Evolutionary conservation across 176 grass and related monocot species (phyloP).

Genomic region (Phyllostachys edulis): DNA sequence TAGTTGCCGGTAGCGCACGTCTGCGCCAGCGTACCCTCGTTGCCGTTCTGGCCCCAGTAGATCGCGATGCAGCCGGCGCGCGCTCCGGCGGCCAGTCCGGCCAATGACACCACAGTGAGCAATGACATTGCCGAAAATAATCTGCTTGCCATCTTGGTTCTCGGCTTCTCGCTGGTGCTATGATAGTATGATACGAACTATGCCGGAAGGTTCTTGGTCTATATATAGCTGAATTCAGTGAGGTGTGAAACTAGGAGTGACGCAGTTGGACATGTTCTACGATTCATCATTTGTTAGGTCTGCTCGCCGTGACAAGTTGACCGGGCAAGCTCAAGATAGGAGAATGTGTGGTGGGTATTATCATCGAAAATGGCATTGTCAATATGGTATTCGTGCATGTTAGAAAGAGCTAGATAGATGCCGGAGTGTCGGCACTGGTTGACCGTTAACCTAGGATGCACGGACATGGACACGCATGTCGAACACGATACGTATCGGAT

Average conservation of each 20-base stretch:
- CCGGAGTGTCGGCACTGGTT: constrained; percentile 28
- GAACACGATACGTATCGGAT: too few relatives aligned
- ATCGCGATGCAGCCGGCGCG: constrained; percentile 56
- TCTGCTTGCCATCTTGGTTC: constrained; percentile 12
- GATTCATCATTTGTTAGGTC: background rate
- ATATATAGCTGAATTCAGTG: constrained; percentile 32
- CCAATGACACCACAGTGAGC: background rate
- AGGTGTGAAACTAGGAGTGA: background rate
- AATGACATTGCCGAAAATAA: background rate
- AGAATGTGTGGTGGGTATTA: constrained; percentile 17
- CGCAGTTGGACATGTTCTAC: constrained; percentile 1
- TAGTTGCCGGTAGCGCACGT: constrained; percentile 56
- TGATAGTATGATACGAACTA: background rate
- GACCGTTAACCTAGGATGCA: constrained; percentile 39
- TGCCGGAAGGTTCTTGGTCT: background rate
- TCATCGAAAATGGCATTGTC: constrained; percentile 5
- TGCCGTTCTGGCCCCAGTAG: constrained; percentile 78
- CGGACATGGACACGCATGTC: too few relatives aligned
- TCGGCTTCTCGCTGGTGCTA: background rate
- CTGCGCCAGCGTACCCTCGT: constrained; percentile 51
- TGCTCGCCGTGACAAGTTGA: constrained; percentile 25
- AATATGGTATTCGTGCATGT: constrained; percentile 13
- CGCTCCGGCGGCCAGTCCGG: constrained; percentile 6
- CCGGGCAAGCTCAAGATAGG: constrained; percentile 6
- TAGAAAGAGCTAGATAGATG: background rate